Evolutionary conservation across 345 rosid genomes (phyloP).

Genomic region (Populus deltoides): DNA sequence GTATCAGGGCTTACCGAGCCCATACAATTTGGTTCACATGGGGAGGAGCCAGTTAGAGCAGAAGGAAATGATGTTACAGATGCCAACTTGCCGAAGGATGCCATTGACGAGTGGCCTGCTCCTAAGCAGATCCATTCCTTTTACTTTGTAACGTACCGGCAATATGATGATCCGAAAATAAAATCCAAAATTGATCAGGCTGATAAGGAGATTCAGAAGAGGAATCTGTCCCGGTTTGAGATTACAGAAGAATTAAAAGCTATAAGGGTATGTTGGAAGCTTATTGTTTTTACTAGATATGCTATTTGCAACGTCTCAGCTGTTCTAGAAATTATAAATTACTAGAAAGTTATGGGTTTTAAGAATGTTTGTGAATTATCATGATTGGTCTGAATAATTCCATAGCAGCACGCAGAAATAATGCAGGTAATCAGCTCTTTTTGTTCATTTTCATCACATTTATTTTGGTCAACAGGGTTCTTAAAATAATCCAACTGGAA

Average conservation of each 20-base stretch:
- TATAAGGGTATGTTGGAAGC: conserved; percentile 51
- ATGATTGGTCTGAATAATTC: background rate
- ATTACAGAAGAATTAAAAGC: conserved; percentile 46
- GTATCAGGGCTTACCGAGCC: conserved; percentile 35
- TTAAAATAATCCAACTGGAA: background rate
- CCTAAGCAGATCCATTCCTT: conserved; percentile 56
- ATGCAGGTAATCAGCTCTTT: background rate
- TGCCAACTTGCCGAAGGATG: conserved; percentile 58
- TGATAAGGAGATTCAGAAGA: conserved; percentile 54
- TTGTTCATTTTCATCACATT: background rate
- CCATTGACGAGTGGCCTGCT: conserved; percentile 80
- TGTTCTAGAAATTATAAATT: background rate
- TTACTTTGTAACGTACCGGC: conserved; percentile 55
- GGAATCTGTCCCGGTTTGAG: conserved; percentile 40
- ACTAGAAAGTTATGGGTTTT: background rate
- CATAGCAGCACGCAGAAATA: background rate
- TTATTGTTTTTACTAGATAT: conserved; percentile 2
- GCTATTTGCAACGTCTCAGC: background rate
- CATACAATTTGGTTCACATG: conserved; percentile 59
- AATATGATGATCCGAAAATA: conserved; percentile 56
- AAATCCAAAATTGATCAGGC: conserved; percentile 61
- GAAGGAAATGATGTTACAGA: conserved; percentile 40
- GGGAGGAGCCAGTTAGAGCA: conserved; percentile 41
- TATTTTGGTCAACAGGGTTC: background rate
- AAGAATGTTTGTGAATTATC: background rate